Evolutionary conservation across 2,329 filamentous ascomycete species (phyloP).

Genomic region (Pyrenophora seminiperda): DNA sequence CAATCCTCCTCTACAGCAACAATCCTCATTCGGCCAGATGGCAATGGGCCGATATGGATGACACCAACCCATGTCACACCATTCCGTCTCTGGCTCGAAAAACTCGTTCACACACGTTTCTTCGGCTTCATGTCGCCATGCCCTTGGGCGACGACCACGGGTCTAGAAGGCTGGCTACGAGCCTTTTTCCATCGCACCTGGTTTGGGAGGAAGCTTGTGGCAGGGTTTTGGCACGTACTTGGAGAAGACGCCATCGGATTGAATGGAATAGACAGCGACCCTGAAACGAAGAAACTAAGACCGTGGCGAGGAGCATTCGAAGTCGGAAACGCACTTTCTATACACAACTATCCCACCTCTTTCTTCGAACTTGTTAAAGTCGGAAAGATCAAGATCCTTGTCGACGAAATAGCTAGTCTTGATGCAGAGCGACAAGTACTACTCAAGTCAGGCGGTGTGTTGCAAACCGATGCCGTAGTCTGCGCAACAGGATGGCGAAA

Average conservation of each 20-base stretch:
- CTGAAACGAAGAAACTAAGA: conserved; percentile 50
- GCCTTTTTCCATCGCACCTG: conserved; percentile 63
- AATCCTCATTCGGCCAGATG: conserved; percentile 63
- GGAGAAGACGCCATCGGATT: conserved; percentile 58
- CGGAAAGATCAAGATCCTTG: conserved; percentile 60
- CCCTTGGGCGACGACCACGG: conserved; percentile 69
- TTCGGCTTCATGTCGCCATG: conserved; percentile 78
- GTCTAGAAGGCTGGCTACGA: conserved; percentile 59
- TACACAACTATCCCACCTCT: conserved; percentile 64
- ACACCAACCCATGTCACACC: conserved; percentile 67
- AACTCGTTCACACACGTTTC: conserved; percentile 68
- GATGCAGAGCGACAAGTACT: conserved; percentile 51
- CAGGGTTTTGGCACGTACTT: conserved; percentile 62
- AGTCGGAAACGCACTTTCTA: conserved; percentile 62
- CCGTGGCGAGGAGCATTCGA: conserved; percentile 55
- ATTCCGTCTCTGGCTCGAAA: conserved; percentile 70
- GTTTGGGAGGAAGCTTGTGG: conserved; percentile 61
- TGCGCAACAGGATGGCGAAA: conserved; percentile 64
- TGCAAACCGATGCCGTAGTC: conserved; percentile 59
- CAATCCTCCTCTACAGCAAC: conserved; percentile 54
- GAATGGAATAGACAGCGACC: conserved; percentile 53
- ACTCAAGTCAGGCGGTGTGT: conserved; percentile 52
- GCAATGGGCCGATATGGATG: conserved; percentile 66
- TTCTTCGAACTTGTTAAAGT: conserved; percentile 62
- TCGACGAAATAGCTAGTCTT: conserved; percentile 60